phyloP scores from a whole-genome alignment of 1,139 yeast species.

The Eremothecium gossypii region DNA sequence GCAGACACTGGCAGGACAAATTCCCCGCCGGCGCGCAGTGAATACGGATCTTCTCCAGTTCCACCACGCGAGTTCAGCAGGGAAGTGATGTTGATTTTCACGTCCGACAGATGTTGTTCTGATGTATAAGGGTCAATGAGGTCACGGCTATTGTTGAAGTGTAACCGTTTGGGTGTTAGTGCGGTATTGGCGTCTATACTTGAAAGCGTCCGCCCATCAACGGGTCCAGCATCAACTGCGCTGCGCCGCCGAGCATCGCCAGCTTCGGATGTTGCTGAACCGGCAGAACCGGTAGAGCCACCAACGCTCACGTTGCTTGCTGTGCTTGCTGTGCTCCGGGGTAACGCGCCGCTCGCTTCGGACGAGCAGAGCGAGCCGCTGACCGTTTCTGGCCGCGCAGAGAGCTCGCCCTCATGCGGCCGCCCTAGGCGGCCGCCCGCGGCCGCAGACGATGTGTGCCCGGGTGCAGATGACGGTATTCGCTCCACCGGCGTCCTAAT shows the following conservation, averaged over 20 bases:
- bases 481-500: slow-evolving; percentile 1
- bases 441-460: not conserved
- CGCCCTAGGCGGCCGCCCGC: slow-evolving; percentile 1
- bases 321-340: slow-evolving; percentile 2
- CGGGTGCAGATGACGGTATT: not conserved
- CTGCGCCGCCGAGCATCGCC: not conserved
- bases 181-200: slow-evolving; percentile 7
- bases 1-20: slow-evolving; percentile 2
- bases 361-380: not conserved
- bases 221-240: not conserved
- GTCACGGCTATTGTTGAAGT: slow-evolving; percentile 16
- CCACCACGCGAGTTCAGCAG: slow-evolving; percentile 15
- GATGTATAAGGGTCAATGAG: slow-evolving; percentile 20
- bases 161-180: slow-evolving; percentile 20
- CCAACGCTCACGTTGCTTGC: slow-evolving; percentile 2
- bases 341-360: not conserved
- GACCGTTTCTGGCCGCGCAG: not conserved
- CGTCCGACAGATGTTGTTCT: slow-evolving; percentile 10
- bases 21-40: slow-evolving; percentile 2
- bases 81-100: slow-evolving; percentile 20
- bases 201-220: slow-evolving; percentile 5
- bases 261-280: not conserved
- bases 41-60: slow-evolving; percentile 2
- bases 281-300: not conserved
- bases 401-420: not conserved